These are phyloP conservation scores for Vaucheria bursata DNA, from an alignment of 352 stramenopile genomes.

Conservation along the genomic window DNA sequence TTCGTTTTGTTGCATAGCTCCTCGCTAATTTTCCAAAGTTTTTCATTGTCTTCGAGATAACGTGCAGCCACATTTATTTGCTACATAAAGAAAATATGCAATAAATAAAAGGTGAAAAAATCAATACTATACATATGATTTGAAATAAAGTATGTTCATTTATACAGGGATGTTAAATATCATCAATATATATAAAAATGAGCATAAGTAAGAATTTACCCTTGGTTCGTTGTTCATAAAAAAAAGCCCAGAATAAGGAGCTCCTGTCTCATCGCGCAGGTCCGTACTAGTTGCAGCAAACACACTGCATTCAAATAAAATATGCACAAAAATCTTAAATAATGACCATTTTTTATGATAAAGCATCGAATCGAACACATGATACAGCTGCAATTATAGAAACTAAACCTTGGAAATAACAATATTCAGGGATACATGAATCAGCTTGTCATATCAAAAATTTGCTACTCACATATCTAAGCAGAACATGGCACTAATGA, in stretches of 20 bases:
- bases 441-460: neutral
- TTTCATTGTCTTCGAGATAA: slow-evolving; percentile 14
- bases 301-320: slow-evolving; percentile 18
- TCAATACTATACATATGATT: neutral
- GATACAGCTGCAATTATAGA: neutral
- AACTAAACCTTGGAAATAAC: neutral
- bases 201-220: neutral
- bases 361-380: neutral
- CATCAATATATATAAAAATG: neutral
- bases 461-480: neutral
- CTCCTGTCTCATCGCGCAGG: slow-evolving; percentile 11
- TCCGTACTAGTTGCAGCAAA: slow-evolving; percentile 19
- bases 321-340: neutral
- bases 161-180: neutral
- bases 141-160: neutral
- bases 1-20: slow-evolving; percentile 7
- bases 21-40: slow-evolving; percentile 29
- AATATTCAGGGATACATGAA: neutral
- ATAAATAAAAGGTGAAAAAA: neutral
- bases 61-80: neutral
- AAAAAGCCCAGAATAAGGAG: slow-evolving; percentile 19
- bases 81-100: too few species aligned
- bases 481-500: slow-evolving; percentile 2
- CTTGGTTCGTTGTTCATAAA: slow-evolving; percentile 16
- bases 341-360: neutral